phyloP scores from a whole-genome alignment of 805 yeast genomes.

The Candida sonorensis region DNA sequence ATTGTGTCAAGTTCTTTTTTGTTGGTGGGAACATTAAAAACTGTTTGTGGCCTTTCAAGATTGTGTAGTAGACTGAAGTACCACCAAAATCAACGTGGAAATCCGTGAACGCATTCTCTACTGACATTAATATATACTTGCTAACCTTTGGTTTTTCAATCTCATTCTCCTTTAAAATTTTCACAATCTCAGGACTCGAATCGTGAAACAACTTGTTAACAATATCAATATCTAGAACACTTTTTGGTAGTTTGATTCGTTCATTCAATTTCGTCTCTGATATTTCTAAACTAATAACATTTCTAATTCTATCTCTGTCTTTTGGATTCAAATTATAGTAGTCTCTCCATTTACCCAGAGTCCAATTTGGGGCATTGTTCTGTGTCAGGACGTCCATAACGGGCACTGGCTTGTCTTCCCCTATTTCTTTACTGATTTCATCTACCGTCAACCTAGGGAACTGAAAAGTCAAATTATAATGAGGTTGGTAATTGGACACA shows the following conservation, averaged over 20 bases:
- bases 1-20: slow-evolving; percentile 47
- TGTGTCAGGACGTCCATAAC: slow-evolving; percentile 90
- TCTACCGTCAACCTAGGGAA: slow-evolving; percentile 55
- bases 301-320: slow-evolving; percentile 59
- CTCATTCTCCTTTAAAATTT: slow-evolving; percentile 9
- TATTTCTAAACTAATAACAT: slow-evolving; percentile 78
- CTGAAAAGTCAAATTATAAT: slow-evolving; percentile 13
- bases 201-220: slow-evolving; percentile 55
- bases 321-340: slow-evolving; percentile 45
- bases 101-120: slow-evolving; percentile 73
- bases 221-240: slow-evolving; percentile 61
- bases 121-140: slow-evolving; percentile 82
- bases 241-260: slow-evolving; percentile 51
- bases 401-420: slow-evolving; percentile 57
- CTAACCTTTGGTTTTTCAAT: slow-evolving; percentile 51
- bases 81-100: slow-evolving; percentile 93
- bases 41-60: slow-evolving; percentile 65
- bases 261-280: slow-evolving; percentile 47
- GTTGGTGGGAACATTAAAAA: slow-evolving; percentile 82
- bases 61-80: slow-evolving; percentile 83
- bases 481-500: slow-evolving; percentile 4
- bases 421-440: slow-evolving; percentile 51
- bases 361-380: slow-evolving; percentile 62
- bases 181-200: slow-evolving; percentile 21
- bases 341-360: slow-evolving; percentile 63